Evolutionary conservation across 306 rosid genomes (phyloP).

Genomic region (Begonia masoniana): DNA sequence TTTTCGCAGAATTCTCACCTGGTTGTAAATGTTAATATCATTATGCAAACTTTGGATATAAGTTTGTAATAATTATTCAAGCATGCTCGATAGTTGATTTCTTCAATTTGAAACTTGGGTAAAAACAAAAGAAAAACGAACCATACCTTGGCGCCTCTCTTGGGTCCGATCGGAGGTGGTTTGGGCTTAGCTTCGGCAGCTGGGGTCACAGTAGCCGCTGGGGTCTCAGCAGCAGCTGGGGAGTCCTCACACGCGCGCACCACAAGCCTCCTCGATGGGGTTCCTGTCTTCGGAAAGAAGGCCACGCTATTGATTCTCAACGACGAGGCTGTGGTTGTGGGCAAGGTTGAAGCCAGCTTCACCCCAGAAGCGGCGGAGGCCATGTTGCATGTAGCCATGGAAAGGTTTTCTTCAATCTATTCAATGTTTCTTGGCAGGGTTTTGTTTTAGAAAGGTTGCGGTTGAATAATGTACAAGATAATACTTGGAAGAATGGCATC

Average conservation of each 20-base stretch:
- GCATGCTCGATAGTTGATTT: not conserved
- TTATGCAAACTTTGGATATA: not conserved
- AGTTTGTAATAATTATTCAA: not conserved
- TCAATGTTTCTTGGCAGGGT: not conserved
- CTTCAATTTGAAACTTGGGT: not conserved
- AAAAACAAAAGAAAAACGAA: not conserved
- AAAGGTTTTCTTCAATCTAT: not conserved
- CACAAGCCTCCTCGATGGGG: slow-evolving; percentile 3
- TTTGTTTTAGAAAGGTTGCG: not conserved
- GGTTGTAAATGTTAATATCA: not conserved
- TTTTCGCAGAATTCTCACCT: slow-evolving; percentile 16
- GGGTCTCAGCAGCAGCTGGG: not conserved
- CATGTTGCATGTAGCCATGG: slow-evolving; percentile 13
- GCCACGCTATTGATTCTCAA: not conserved
- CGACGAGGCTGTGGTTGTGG: slow-evolving; percentile 4
- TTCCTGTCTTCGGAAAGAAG: slow-evolving; percentile 4
- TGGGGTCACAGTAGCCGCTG: not conserved
- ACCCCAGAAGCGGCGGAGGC: slow-evolving; percentile 10
- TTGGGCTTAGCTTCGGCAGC: slow-evolving; percentile 9
- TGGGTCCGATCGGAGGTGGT: slow-evolving; percentile 19
- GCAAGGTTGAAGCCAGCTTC: slow-evolving; percentile 2
- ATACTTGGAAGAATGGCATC: not conserved
- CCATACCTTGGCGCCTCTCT: slow-evolving; percentile 17
- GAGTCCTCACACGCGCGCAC: slow-evolving; percentile 8
- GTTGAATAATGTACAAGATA: not conserved